Evolutionary conservation across 805 yeast species (phyloP), one percentile per base, ranked within the genome.

Genomic region (Starmerella bombicola): DNA sequence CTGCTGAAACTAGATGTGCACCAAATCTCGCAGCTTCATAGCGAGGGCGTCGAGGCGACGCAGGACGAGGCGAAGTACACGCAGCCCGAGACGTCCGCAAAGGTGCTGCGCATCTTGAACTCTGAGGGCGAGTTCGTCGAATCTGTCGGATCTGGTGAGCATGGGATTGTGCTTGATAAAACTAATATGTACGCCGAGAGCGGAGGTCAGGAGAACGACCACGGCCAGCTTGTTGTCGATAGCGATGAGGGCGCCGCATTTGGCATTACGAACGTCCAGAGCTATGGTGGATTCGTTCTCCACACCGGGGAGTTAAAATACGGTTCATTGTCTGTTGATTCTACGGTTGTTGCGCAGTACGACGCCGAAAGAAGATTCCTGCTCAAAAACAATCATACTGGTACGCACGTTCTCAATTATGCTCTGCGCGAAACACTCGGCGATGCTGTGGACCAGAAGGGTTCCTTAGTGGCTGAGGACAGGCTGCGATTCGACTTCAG

Each of bases 201-300:
- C 65, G 99, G 99, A 75, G 99, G 99, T 58, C 99, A 91, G 70
- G 96, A 85, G 63, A 80, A 71, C 57, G 99, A 91, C 61, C 80
- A 93, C 32, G 99, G 99, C 64, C 80, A 74, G 62, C 70, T 91
- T 50, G 86, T 84, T 38, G 76, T 84, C 55, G 96, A 86, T 58
- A 95, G 93, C 34, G 64, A 64, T 51, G 76, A 83, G 55, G 65
- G 65, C 52, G 69, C 86, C 41, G 95, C 88, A 61, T 88, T 91
- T 64, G 76, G 74, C 44, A 97, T 91, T 45, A 79, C 77, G 49
- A 85, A 91, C 57, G 96, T 85, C 37, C 98, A 91, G 67, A 68
- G 69, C 32, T 91, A 85, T 58, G 95, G 80, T 45, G 98, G 98
- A 45, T 91, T 81, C 56, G 95, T 91, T 20, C 74, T 91, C 60